Evolutionary conservation across 352 stramenopile genomes (phyloP).

Genomic region (Thalassiosira ordinaria): DNA sequence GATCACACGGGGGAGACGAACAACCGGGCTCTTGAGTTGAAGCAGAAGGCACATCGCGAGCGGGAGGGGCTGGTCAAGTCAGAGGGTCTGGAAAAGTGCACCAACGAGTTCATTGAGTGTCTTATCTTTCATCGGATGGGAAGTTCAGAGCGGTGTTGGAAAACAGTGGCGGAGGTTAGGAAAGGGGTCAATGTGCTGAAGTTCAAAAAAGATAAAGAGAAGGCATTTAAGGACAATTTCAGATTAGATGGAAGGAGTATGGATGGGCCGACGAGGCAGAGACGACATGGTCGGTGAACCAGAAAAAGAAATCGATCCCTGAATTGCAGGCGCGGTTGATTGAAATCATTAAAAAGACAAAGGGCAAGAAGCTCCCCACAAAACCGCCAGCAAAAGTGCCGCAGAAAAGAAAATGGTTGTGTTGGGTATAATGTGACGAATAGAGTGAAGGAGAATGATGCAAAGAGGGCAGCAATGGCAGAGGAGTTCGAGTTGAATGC

Average conservation of each 20-base stretch:
- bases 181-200: conserved; percentile 16
- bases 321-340: not conserved
- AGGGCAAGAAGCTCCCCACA: not conserved
- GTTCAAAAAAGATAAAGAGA: conserved; percentile 10
- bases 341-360: not conserved
- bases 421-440: not conserved
- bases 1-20: too few relatives aligned
- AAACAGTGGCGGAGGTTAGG: conserved; percentile 14
- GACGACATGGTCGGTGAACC: not conserved
- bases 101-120: conserved; percentile 4
- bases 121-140: conserved; percentile 28
- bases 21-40: not conserved
- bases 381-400: not conserved
- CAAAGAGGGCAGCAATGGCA: not conserved
- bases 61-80: not conserved
- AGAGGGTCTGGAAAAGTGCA: not conserved
- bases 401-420: not conserved
- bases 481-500: not conserved
- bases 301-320: not conserved
- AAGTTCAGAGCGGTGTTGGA: conserved; percentile 32
- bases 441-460: conserved; percentile 7
- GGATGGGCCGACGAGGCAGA: not conserved
- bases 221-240: conserved; percentile 27
- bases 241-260: not conserved
- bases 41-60: not conserved